Base-by-base conservation (phyloP, 1,284 basidiomycete genomes). In the Apiotrichum veenhuisii region DNA sequence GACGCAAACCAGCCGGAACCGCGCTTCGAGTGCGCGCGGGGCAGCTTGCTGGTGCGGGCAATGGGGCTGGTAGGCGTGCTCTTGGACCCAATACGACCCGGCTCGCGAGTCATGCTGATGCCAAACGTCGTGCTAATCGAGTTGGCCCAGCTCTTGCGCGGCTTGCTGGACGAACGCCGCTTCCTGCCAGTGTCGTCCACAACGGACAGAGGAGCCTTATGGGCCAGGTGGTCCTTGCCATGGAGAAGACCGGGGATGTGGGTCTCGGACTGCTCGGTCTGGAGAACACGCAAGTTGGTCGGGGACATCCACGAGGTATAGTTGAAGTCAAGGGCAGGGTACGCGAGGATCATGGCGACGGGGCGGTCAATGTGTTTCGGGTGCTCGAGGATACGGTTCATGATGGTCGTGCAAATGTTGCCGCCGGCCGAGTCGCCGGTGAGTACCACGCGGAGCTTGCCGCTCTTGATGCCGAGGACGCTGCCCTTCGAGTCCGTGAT, bases 271-370 rank as follows among this genome's bases (percentile, higher is more conserved):
- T 92, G 87, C 68, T 91, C 90, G 18, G 78, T 77, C 51, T 88
- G 84, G 14, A 98, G 80, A 14, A 95, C 87, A 5, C 84, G 84
- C 48, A 98, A 80, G 73, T 96, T 87, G 22, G 84, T 83, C 1
- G 88, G 87, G 0, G 92, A 86, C 93, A 98, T 97, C 95, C 95
- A 98, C 25, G 91, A 91, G 0, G 89, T 90, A 73, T 94, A 98
- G 73, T 96, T 95, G 80, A 98, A 98, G 74, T 98, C 95, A 50
- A 98, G 83, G 20, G 78, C 79, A 3, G 81, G 79, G 63, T 83
- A 84, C 80, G 89, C 58, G 53, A 96, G 83, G 25, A 96, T 85
- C 50, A 98, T 80, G 1, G 90, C 88, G 45, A 88, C 79, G 1
- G 95, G 95, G 25, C 79, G 79, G 14, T 77, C 79, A 20, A 80